Percentiles rank a stretch among this genome's conserved stretches.
phyloP scores from a whole-genome alignment of 2,329 filamentous ascomycete genomes.

The Calcarisporium arbuscula region DNA sequence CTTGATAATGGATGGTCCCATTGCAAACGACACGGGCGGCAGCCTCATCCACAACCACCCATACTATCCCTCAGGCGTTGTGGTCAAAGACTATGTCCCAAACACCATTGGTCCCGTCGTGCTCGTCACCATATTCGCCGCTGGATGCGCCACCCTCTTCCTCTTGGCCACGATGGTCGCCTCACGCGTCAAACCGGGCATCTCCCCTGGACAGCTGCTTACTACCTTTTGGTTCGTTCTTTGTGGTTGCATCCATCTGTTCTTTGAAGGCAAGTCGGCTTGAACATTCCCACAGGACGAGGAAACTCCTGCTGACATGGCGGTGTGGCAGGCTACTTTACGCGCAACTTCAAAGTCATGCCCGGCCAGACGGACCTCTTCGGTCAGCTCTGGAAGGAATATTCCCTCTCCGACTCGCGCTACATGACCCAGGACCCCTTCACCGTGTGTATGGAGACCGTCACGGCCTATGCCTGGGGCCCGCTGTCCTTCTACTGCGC shows the following conservation, averaged over 20 bases:
- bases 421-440: slow-evolving; percentile 47
- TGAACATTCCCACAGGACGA: not conserved
- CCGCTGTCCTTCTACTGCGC: slow-evolving; percentile 43
- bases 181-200: slow-evolving; percentile 42
- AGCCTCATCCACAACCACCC: slow-evolving; percentile 61
- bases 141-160: slow-evolving; percentile 51
- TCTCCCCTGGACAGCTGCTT: slow-evolving; percentile 48
- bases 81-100: slow-evolving; percentile 56
- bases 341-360: slow-evolving; percentile 34
- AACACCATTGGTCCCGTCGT: slow-evolving; percentile 56
- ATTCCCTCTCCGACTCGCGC: slow-evolving; percentile 48
- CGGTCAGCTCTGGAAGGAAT: slow-evolving; percentile 51
- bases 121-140: slow-evolving; percentile 54
- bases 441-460: slow-evolving; percentile 46
- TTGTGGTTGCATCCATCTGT: slow-evolving; percentile 46
- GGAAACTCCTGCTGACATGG: slow-evolving; percentile 1
- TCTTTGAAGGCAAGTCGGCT: slow-evolving; percentile 36
- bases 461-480: slow-evolving; percentile 47
- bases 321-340: slow-evolving; percentile 44
- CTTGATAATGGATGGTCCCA: slow-evolving; percentile 5
- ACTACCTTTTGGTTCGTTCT: slow-evolving; percentile 70
- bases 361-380: slow-evolving; percentile 34
- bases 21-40: slow-evolving; percentile 1
- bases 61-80: slow-evolving; percentile 63
- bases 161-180: slow-evolving; percentile 46